Evolutionary conservation across 352 stramenopile genomes (phyloP).

Genomic region (Pythium myriotylum): DNA sequence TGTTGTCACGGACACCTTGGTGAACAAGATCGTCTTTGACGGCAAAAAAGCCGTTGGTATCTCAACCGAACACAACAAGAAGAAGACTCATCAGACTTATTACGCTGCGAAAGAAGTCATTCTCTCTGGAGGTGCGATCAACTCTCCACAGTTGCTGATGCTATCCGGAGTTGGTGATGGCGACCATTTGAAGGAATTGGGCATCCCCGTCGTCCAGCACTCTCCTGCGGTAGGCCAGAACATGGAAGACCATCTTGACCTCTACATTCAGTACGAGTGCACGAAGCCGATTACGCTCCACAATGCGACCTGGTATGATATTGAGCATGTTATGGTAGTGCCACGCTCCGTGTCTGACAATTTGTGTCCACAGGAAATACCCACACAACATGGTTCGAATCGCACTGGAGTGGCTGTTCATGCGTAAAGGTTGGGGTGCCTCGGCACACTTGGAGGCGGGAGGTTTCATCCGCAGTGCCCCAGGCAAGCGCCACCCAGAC

Average conservation of each 20-base stretch:
- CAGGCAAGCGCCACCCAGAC: constrained; percentile 83
- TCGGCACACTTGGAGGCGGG: constrained; percentile 85
- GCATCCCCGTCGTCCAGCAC: constrained; percentile 75
- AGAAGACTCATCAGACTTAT: constrained; percentile 49
- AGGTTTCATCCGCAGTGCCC: constrained; percentile 83
- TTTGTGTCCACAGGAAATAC: constrained; percentile 51
- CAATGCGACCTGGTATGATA: constrained; percentile 77
- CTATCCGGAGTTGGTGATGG: constrained; percentile 84
- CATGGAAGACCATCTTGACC: constrained; percentile 89
- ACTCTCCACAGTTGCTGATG: constrained; percentile 89
- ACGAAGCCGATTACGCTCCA: constrained; percentile 90
- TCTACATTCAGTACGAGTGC: constrained; percentile 90
- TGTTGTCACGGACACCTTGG: constrained; percentile 80
- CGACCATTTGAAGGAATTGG: constrained; percentile 73
- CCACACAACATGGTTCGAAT: constrained; percentile 89
- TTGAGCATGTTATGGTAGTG: not conserved
- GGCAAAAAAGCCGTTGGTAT: constrained; percentile 77
- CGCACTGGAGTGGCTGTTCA: constrained; percentile 82
- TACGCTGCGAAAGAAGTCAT: constrained; percentile 87
- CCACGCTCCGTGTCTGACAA: not conserved
- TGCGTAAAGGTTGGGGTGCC: constrained; percentile 68
- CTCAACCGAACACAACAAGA: constrained; percentile 68
- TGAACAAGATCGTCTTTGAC: constrained; percentile 86
- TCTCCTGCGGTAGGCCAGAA: constrained; percentile 83
- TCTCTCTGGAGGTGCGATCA: constrained; percentile 85